Evolutionary conservation across 2,329 filamentous ascomycete species (phyloP), one percentile per base, ranked within the genome.

Genomic region (Fusarium chlamydosporum): DNA sequence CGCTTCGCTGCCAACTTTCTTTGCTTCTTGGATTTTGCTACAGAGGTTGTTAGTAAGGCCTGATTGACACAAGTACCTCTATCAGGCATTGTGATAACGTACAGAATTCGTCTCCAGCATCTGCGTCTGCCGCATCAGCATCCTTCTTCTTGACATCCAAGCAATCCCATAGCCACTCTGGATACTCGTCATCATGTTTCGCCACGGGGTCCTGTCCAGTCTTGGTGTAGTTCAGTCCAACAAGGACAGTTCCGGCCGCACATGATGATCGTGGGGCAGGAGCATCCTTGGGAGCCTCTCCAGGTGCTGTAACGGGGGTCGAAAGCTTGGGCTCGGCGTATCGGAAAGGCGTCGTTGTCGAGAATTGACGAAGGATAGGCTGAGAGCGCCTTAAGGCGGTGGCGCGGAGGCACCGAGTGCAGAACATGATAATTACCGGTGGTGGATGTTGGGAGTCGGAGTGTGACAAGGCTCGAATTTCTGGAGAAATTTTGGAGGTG

Each of bases 21-120:
- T 78, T 93, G 89, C 77, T 94, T 95, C 79, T 93, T 94, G 29
- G 91, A 94, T 86, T 96, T 96, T 61, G 92, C 91, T 94, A 65
- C 61, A 31, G 27, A 33, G 13, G 7, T 27, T 33, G 61, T 74
- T 69, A 74, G 71, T 43, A 29, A 43, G 13, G 33, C 16, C 58
- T 58, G 53, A 26, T 31, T 52, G 52, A 34, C 27, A 16, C 7
- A 13, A 10, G 7, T 35, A 43, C 13, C 7, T 13, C 11, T 18
- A 16, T 46, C n/a, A 16, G 45, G 27, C 51, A 41, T 16, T 34
- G 18, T 35, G n/a, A 40, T 7, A 51, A 86, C 91, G 51, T 87
- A 95, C 92, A 94, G 78, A 93, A 96, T 72, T 94, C 85, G 81
- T 95, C 92, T 23, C 89, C 91, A 27, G 86, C 86, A 11, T 84